Conservation (phyloP, 2,329 filamentous ascomycete genomes). For the Aschersonia sp. region DNA sequence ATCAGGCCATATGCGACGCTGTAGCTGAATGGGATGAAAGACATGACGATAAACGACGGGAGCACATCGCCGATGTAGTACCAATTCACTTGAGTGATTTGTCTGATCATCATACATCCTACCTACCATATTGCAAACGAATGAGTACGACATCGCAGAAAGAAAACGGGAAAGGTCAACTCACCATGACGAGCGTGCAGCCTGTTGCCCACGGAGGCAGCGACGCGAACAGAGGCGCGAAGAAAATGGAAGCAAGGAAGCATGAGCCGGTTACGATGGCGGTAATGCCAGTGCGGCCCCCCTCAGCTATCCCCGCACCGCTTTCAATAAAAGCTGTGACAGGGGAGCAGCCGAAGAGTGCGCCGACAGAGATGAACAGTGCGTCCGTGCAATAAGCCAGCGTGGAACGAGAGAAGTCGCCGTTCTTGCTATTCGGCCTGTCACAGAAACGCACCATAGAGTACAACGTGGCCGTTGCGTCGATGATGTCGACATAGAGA, state of each 20-base stretch:
- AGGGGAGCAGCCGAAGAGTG: slow-evolving; percentile 54
- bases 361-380: slow-evolving; percentile 55
- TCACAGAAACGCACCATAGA: slow-evolving; percentile 69
- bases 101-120: slow-evolving; percentile 65
- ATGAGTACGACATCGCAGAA: background rate
- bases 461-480: slow-evolving; percentile 64
- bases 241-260: slow-evolving; percentile 60
- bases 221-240: slow-evolving; percentile 62
- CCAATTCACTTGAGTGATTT: slow-evolving; percentile 66
- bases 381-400: slow-evolving; percentile 65
- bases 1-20: slow-evolving; percentile 67
- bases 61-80: slow-evolving; percentile 60
- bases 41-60: slow-evolving; percentile 62
- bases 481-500: slow-evolving; percentile 67
- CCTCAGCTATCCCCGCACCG: slow-evolving; percentile 62
- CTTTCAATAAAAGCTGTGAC: slow-evolving; percentile 66
- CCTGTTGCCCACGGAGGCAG: slow-evolving; percentile 70
- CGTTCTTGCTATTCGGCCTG: slow-evolving; percentile 46
- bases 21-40: slow-evolving; percentile 66
- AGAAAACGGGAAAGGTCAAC: slow-evolving; percentile 5
- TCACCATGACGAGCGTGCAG: slow-evolving; percentile 53
- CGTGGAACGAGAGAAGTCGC: slow-evolving; percentile 78
- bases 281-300: slow-evolving; percentile 59
- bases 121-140: slow-evolving; percentile 28
- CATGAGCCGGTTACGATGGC: slow-evolving; percentile 55